Base-by-base conservation (phyloP, 2,329 filamentous ascomycete species). In the Alternaria conjuncta region DNA sequence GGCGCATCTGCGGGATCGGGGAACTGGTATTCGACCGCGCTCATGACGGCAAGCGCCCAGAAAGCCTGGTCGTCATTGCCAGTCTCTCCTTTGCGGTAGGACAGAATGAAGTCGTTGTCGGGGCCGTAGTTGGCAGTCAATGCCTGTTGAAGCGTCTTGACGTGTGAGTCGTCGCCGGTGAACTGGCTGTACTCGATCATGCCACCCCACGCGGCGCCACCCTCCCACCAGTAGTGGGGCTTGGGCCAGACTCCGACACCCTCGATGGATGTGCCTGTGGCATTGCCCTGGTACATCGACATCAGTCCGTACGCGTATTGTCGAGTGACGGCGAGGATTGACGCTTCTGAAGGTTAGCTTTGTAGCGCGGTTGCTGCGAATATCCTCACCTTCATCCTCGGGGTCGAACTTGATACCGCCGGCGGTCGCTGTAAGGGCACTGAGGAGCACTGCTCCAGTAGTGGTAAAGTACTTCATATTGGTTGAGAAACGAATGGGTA, bases 51-150 rank as follows among this genome's bases (percentile, higher is more conserved):
- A 25, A 92, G 88, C 11, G 85, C 88, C 91, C 91, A 93, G 75
- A 92, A 92, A 30, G 88, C 88, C 74, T 92, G 89, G 73, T 93
- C 91, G 69, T 93, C 91, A 68, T 93, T 93, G 57, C 90, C 90
- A 76, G 77, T 75, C 55, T 80, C 73, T 51, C 69, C 59, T 57
- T 67, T 75, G 47, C 74, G 71, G 57, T 75, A 77, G 80, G 85
- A 83, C 36, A 82, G 76, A 67, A 84, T 79, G 69, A 81, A 82
- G 72, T 83, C 77, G 57, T 82, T 80, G 46, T 80, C 71, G 1
- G 80, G 78, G 10, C 81, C 79, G 25, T 78, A 75, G 67, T 82
- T 82, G 25, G 78, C 74, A 18, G 78, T 80, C 79, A 83, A 80
- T 81, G 76, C 78, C 53, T 80, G 75, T 26, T 78, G 83, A 11